Evolutionary conservation across 2,329 filamentous ascomycete genomes (phyloP), one percentile per base, ranked within the genome.

Genomic region (Pseudogymnoascus sp.): DNA sequence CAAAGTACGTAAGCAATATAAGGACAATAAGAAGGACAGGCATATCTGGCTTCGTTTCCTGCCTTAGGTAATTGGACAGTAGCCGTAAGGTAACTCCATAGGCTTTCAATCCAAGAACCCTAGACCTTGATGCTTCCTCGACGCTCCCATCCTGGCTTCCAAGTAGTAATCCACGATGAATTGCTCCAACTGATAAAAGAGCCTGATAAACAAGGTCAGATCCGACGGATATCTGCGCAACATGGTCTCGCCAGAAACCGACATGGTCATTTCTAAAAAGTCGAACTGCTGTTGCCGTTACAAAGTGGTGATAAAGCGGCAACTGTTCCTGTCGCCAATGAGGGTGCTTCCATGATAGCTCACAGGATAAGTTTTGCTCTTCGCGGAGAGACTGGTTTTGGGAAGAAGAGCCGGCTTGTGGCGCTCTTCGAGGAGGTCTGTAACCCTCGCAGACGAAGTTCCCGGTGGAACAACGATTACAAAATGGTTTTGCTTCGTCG

Each of bases 251-350:
- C 67, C 68, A 69, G 23, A 69, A 69, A 1, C 16, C 53, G 5
- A 68, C 38, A 59, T 69, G 68, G 38, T 69, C 68, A 14, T 36
- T 21, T 31, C 68, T 46, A 25, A 69, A 69, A 14, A 69, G 59
- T 4, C 65, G 18, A 1, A 63, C 36, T 0, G 62, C 68, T 3
- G 67, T 69, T n/a, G 63, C 64, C 8, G 68, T 69, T 2, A 69
- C 66, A 59, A 69, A 69, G 50, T 69, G 68, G 42, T 69, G 68
- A 63, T 69, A 69, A 10, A 69, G 60, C 11, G 68, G 67, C 4
- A 68, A 36, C 23, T 69, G 66, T 28, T 69, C 68, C 23, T 64
- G 60, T 16, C 66, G 62, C 67, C 67, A 69, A 50, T 66, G 42
- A 14, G 42, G 42, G 21, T 46, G 42, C 42, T 25, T 46, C 42